These are phyloP conservation scores for Pythium phragmitis DNA, from an alignment of 352 stramenopile species.

Conservation along the genomic window DNA sequence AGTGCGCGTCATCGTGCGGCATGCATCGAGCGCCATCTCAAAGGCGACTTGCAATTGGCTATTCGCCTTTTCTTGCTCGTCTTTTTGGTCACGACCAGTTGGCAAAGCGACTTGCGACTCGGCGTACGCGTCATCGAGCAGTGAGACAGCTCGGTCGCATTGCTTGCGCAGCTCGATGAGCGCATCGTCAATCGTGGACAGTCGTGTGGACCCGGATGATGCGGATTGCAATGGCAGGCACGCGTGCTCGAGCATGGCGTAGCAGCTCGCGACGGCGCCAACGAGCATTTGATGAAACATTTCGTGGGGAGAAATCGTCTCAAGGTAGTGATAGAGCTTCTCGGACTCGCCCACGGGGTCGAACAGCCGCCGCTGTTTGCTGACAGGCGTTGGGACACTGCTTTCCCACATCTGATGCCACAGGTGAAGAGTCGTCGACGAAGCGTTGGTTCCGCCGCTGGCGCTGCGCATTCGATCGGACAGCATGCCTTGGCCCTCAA, in stretches of 20 bases:
- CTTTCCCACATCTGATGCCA: constrained; percentile 82
- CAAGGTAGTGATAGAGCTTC: constrained; percentile 81
- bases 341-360: constrained; percentile 73
- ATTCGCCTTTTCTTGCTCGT: constrained; percentile 41
- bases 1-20: constrained; percentile 54
- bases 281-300: constrained; percentile 82
- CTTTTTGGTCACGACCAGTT: constrained; percentile 34
- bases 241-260: constrained; percentile 55
- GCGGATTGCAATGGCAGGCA: constrained; percentile 26
- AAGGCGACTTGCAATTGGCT: constrained; percentile 69
- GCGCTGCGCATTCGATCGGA: constrained; percentile 69
- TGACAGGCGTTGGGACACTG: constrained; percentile 43
- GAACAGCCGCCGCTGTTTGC: constrained; percentile 71
- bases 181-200: constrained; percentile 39
- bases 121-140: constrained; percentile 61
- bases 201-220: constrained; percentile 8
- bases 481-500: constrained; percentile 64
- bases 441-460: constrained; percentile 7
- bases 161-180: constrained; percentile 36
- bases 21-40: constrained; percentile 78
- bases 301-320: constrained; percentile 73
- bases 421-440: constrained; percentile 35
- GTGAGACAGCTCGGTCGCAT: constrained; percentile 47
- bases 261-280: constrained; percentile 52
- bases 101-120: constrained; percentile 67